Percentiles rank a stretch among this genome's conserved stretches.
Evolutionary conservation across 225 moss, liverwort and hornwort species (phyloP).

Genomic region (Physcomitrellopsis africana): DNA sequence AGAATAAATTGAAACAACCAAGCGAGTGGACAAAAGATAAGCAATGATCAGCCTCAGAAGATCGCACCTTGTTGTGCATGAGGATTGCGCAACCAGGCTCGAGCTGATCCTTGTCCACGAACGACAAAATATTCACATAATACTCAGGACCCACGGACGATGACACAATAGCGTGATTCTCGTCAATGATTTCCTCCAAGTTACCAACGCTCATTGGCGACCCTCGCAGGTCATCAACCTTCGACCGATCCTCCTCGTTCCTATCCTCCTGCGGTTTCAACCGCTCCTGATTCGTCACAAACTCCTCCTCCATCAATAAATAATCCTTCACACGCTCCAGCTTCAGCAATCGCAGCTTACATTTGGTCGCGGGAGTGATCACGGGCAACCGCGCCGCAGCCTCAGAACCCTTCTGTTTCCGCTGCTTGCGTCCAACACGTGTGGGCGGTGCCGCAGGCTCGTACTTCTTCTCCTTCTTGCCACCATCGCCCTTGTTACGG

Average conservation of each 20-base stretch:
- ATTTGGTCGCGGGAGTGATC: slow-evolving; percentile 89
- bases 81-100: slow-evolving; percentile 98
- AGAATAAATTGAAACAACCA: not conserved
- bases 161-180: slow-evolving; percentile 97
- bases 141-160: slow-evolving; percentile 97
- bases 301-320: slow-evolving; percentile 98
- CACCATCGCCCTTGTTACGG: slow-evolving; percentile 75
- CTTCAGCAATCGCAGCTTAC: slow-evolving; percentile 94
- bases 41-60: not conserved
- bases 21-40: not conserved
- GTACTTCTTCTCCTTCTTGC: slow-evolving; percentile 99
- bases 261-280: slow-evolving; percentile 99
- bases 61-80: slow-evolving; percentile 80
- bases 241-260: slow-evolving; percentile 94
- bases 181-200: slow-evolving; percentile 97
- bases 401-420: slow-evolving; percentile 95
- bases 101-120: slow-evolving; percentile 98
- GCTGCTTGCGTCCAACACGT: slow-evolving; percentile 92
- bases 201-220: slow-evolving; percentile 99
- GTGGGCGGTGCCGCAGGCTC: slow-evolving; percentile 96
- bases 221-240: slow-evolving; percentile 94
- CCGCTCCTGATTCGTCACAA: slow-evolving; percentile 90
- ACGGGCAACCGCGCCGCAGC: slow-evolving; percentile 92
- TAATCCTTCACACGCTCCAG: slow-evolving; percentile 96
- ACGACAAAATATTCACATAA: slow-evolving; percentile 93